Conservation (phyloP, 306 rosid species). For the Ziziphus jujuba region DNA sequence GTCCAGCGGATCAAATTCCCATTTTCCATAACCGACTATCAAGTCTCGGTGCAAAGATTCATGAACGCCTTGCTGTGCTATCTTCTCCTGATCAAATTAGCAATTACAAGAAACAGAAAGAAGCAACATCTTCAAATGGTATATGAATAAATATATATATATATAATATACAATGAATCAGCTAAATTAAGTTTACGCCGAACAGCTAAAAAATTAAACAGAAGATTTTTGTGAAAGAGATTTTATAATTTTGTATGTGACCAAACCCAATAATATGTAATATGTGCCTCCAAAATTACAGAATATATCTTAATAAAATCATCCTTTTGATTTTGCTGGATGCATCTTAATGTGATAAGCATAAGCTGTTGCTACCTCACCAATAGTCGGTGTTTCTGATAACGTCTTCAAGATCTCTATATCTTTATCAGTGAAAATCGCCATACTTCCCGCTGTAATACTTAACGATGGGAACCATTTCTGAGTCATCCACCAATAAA, state of each 20-base stretch:
- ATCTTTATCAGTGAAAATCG: slow-evolving; percentile 38
- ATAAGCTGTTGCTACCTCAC: slow-evolving; percentile 38
- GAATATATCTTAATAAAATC: no score
- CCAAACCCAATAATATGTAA: no score
- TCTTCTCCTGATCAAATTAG: slow-evolving; percentile 42
- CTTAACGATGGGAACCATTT: slow-evolving; percentile 64
- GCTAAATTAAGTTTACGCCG: no score
- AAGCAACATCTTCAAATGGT: neutral
- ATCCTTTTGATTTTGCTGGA: no score
- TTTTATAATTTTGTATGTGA: no score
- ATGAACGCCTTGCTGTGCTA: slow-evolving; percentile 61
- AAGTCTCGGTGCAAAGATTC: slow-evolving; percentile 66
- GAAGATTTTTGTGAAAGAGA: no score
- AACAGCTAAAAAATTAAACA: no score
- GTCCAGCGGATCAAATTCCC: slow-evolving; percentile 67
- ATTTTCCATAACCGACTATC: slow-evolving; percentile 42
- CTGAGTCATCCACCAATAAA: slow-evolving; percentile 81
- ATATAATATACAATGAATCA: no score
- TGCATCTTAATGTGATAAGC: neutral
- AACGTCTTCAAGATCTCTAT: slow-evolving; percentile 37
- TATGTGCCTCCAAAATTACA: no score
- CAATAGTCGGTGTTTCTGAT: slow-evolving; percentile 29
- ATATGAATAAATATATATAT: neutral
- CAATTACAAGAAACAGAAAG: neutral
- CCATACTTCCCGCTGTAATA: slow-evolving; percentile 13